Conservation (phyloP, 306 rosid genomes). For the Quercus robur region DNA sequence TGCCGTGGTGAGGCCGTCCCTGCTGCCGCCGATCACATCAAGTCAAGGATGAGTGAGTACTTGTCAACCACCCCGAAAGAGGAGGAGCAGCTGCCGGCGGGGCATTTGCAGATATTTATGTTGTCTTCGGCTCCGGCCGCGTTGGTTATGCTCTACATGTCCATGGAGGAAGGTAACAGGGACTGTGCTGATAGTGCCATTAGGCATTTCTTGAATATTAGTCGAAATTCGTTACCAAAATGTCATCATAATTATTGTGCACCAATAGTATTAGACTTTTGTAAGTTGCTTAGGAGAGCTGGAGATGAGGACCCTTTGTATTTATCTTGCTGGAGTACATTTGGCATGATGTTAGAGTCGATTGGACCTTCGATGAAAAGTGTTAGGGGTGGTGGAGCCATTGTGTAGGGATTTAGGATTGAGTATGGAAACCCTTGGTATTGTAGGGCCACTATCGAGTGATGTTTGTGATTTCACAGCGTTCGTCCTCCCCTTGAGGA, state of each 20-base stretch:
- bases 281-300: conserved; percentile 50
- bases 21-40: conserved; percentile 32
- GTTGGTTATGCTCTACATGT: conserved; percentile 54
- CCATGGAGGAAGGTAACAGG: conserved; percentile 32
- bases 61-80: conserved; percentile 23
- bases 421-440: conserved; percentile 38
- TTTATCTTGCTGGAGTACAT: conserved; percentile 40
- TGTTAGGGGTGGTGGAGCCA: conserved; percentile 6
- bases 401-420: conserved; percentile 44
- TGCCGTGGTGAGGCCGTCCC: conserved; percentile 42
- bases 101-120: conserved; percentile 54
- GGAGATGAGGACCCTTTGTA: conserved; percentile 51
- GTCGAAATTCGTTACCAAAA: conserved; percentile 22
- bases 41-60: conserved; percentile 25
- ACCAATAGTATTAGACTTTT: conserved; percentile 54
- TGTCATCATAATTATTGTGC: conserved; percentile 32
- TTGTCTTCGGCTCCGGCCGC: conserved; percentile 44
- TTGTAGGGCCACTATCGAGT: conserved; percentile 33
- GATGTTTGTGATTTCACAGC: conserved; percentile 52
- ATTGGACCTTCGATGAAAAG: conserved; percentile 2
- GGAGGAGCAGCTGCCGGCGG: conserved; percentile 27
- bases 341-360: conserved; percentile 38
- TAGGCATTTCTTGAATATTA: conserved; percentile 40
- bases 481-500: conserved; percentile 42
- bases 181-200: conserved; percentile 39